Percentiles rank a stretch among this genome's conserved stretches.
Evolutionary conservation across 2,329 filamentous ascomycete genomes (phyloP).

Genomic region (Neopestalotiopsis sp.): DNA sequence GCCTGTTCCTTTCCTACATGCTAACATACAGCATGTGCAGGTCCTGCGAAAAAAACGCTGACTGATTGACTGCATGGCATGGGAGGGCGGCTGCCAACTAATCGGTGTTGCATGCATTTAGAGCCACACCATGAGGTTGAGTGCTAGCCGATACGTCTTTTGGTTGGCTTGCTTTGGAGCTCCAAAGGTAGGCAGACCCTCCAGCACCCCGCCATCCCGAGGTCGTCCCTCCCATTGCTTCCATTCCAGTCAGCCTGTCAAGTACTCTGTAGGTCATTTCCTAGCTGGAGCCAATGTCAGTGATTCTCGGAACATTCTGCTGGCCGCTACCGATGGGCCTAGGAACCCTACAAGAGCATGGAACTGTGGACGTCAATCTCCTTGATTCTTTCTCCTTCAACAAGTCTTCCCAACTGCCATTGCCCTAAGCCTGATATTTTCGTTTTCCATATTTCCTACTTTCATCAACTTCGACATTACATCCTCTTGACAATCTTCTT

Average conservation of each 20-base stretch:
- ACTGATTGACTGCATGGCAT: neutral
- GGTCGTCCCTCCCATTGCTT: too few species aligned
- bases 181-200: neutral
- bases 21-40: neutral
- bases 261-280: too few species aligned
- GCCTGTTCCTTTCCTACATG: neutral
- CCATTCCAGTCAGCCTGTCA: too few species aligned
- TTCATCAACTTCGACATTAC: neutral
- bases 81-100: neutral
- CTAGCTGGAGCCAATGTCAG: neutral
- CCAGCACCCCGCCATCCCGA: too few species aligned
- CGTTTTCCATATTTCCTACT: too few species aligned
- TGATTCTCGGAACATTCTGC: neutral
- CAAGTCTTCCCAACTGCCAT: too few species aligned
- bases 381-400: too few species aligned
- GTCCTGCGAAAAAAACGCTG: slow-evolving; percentile 5
- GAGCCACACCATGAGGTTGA: neutral
- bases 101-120: neutral
- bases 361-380: too few species aligned
- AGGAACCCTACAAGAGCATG: neutral
- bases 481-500: neutral
- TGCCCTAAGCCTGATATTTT: too few species aligned
- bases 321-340: neutral
- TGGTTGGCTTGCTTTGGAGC: neutral
- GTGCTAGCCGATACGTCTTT: neutral